These are phyloP conservation scores for Candida michaelii DNA, from an alignment of 805 yeast genomes.

Conservation along the genomic window DNA sequence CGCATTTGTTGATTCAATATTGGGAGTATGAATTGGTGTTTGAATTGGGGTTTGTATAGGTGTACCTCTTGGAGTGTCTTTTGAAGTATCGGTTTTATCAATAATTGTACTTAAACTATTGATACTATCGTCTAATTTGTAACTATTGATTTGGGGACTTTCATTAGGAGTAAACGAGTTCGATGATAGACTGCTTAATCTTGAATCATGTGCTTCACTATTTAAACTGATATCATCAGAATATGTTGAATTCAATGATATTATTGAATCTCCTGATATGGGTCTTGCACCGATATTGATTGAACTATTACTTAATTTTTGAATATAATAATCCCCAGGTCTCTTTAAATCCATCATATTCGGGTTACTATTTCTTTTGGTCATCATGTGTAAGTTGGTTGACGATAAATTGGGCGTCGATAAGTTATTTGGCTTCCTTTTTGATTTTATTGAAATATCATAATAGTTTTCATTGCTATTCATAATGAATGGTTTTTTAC, in stretches of 20 bases:
- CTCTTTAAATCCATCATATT: conserved; percentile 22
- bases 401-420: conserved; percentile 9
- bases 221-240: conserved; percentile 38
- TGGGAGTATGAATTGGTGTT: neutral
- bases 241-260: conserved; percentile 29
- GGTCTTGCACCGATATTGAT: conserved; percentile 25
- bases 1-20: too few species aligned
- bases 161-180: conserved; percentile 21
- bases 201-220: conserved; percentile 33
- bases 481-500: conserved; percentile 7
- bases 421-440: conserved; percentile 17
- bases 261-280: conserved; percentile 31
- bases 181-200: conserved; percentile 38
- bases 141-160: conserved; percentile 17
- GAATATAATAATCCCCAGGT: conserved; percentile 42
- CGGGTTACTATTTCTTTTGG: conserved; percentile 10
- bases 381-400: conserved; percentile 4
- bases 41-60: conserved; percentile 4
- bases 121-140: conserved; percentile 13
- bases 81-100: conserved; percentile 6
- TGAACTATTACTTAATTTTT: conserved; percentile 26
- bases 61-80: too few species aligned
- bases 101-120: conserved; percentile 16
- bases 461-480: conserved; percentile 24
- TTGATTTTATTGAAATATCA: conserved; percentile 21